Base-by-base conservation (phyloP, 331 rosid species). In the Telfairia occidentalis region DNA sequence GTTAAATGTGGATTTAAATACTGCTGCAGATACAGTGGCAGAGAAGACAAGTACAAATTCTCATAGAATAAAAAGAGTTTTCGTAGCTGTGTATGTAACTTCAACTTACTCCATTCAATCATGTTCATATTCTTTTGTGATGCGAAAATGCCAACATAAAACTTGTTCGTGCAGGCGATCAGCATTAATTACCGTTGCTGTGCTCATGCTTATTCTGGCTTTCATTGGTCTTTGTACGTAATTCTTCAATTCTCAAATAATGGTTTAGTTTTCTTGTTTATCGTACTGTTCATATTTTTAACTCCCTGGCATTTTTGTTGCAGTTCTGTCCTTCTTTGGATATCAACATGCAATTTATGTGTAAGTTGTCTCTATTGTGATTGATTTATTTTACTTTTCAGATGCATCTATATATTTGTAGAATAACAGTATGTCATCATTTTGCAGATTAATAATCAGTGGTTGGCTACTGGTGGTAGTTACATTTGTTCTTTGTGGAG, bases 391-490 rank as follows among this genome's bases (percentile, higher is more conserved):
- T 73, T 29, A 64, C 38, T 26, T 76, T 61, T 73, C 35, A 46
- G 40, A n/a, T 50, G 29, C 45, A 4, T 12, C n/a, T 66, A 65
- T 72, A 28, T 19, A 77, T 38, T 67, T 66, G 77, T 58, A 16
- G 53, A 71, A 2, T 84, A 71, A 77, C 82, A 85, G 32, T 57
- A 32, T 42, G 28, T 73, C 28, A 18, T 71, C 71, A 52, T 81
- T 79, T 78, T 90, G 83, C 93, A 95, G 99, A 86, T 95, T 95
- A 81, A 87, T 95, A 69, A 21, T 92, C 65, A 85, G 93, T 76
- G 99, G 99, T 78, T 95, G 99, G 99, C 80, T 95, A 77, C 92
- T 95, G 30, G 97, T 92, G 49, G 94, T 90, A 48, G 53, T 86
- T 79, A 90, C 97, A 53, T 95, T 95, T 80, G 67, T 95, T 67